Conservation (phyloP, 176 grass and related monocot genomes). For the Tuctoria greenei region DNA sequence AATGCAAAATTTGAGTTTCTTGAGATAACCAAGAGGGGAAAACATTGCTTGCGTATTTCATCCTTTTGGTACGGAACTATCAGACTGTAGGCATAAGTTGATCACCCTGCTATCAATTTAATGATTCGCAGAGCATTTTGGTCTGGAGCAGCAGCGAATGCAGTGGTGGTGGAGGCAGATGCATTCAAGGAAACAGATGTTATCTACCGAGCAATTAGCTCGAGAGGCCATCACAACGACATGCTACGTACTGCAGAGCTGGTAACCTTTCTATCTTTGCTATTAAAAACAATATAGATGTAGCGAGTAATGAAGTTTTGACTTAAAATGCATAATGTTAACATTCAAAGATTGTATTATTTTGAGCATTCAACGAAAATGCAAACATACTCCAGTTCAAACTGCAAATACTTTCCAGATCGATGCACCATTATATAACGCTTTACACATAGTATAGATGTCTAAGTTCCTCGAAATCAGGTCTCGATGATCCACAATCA, state of each 20-base stretch:
- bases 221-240: conserved; percentile 90
- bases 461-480: not conserved
- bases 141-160: conserved; percentile 63
- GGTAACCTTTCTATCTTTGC: conserved; percentile 37
- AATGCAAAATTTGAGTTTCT: not conserved
- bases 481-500: not conserved
- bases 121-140: conserved; percentile 67
- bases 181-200: conserved; percentile 89
- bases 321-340: not conserved
- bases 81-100: not conserved
- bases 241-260: conserved; percentile 89
- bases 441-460: not conserved
- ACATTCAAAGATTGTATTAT: not conserved
- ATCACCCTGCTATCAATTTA: conserved; percentile 15
- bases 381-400: not conserved
- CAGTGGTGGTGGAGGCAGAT: conserved; percentile 93
- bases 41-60: not conserved
- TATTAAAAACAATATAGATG: not conserved
- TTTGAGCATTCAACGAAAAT: not conserved
- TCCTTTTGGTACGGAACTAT: too few species aligned
- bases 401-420: not conserved
- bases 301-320: not conserved
- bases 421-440: not conserved
- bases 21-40: not conserved
- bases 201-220: conserved; percentile 85